phyloP scores from a whole-genome alignment of 768 basidiomycete species.

The Trametes cingulata region DNA sequence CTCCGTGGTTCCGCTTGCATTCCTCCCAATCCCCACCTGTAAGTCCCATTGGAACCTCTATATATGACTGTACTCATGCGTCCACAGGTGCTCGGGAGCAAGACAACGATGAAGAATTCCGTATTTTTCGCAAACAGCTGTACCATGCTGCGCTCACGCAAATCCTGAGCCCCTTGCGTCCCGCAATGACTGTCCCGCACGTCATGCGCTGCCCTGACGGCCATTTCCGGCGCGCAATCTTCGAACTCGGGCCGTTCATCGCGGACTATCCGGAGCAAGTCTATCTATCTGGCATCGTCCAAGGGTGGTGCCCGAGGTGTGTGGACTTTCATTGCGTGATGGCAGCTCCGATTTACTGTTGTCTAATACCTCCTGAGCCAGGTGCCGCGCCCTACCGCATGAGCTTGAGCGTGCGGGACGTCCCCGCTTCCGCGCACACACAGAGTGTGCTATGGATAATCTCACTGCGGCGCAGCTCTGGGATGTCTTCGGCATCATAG shows the following conservation, averaged over 20 bases:
- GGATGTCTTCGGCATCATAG: too few species aligned
- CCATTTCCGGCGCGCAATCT: constrained; percentile 34
- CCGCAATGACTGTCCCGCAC: constrained; percentile 17
- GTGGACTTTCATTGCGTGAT: too few species aligned
- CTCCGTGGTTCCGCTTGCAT: constrained; percentile 26
- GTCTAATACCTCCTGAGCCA: too few species aligned
- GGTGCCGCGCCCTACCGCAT: too few species aligned
- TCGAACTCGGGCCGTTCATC: constrained; percentile 36
- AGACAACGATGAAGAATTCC: constrained; percentile 14
- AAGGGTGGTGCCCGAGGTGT: constrained; percentile 33
- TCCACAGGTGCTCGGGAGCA: too few species aligned
- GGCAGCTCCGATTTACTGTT: too few species aligned
- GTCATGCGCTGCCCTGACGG: constrained; percentile 37
- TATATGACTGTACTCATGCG: too few species aligned
- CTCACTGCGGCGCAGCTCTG: too few species aligned
- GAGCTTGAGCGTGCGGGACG: too few species aligned
- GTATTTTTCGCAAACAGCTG: constrained; percentile 22
- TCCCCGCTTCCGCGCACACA: too few species aligned
- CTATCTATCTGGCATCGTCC: constrained; percentile 30
- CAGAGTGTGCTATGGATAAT: too few species aligned
- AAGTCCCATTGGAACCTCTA: background rate
- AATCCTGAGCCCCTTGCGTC: constrained; percentile 16
- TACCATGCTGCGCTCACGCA: constrained; percentile 20
- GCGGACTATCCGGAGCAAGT: constrained; percentile 43
- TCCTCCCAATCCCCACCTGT: constrained; percentile 37